These are phyloP conservation scores for Clavaria fumosa DNA, from an alignment of 768 basidiomycete genomes.

Conservation along the genomic window DNA sequence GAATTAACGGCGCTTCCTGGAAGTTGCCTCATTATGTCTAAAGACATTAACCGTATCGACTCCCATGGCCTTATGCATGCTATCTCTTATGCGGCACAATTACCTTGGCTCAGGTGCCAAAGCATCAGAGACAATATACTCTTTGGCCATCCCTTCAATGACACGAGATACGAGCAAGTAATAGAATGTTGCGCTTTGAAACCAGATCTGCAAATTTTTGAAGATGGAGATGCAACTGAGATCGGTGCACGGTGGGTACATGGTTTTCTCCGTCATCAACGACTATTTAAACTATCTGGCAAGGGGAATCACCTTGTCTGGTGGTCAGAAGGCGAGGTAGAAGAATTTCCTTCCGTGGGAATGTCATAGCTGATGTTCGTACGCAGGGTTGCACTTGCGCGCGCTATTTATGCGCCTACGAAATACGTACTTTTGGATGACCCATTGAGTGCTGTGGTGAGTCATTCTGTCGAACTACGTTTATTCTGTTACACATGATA, in stretches of 20 bases:
- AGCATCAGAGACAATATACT: conserved; percentile 77
- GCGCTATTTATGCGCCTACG: conserved; percentile 83
- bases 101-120: too few relatives aligned
- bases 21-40: too few relatives aligned
- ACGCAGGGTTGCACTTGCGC: conserved; percentile 49
- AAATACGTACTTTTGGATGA: conserved; percentile 76
- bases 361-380: too few relatives aligned
- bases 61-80: too few relatives aligned
- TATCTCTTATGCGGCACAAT: too few relatives aligned
- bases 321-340: conserved; percentile 62
- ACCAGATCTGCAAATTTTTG: conserved; percentile 64
- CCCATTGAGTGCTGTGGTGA: too few relatives aligned
- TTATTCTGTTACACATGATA: not conserved
- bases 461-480: not conserved
- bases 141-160: conserved; percentile 65
- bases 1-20: too few relatives aligned
- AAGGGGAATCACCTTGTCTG: conserved; percentile 38
- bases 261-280: conserved; percentile 6
- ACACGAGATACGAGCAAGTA: conserved; percentile 62
- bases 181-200: conserved; percentile 59
- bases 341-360: not conserved
- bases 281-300: too few relatives aligned
- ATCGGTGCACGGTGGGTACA: conserved; percentile 74
- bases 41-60: too few relatives aligned
- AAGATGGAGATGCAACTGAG: conserved; percentile 79